These are phyloP conservation scores for Quercus gilva DNA, from an alignment of 306 rosid species.

Conservation along the genomic window DNA sequence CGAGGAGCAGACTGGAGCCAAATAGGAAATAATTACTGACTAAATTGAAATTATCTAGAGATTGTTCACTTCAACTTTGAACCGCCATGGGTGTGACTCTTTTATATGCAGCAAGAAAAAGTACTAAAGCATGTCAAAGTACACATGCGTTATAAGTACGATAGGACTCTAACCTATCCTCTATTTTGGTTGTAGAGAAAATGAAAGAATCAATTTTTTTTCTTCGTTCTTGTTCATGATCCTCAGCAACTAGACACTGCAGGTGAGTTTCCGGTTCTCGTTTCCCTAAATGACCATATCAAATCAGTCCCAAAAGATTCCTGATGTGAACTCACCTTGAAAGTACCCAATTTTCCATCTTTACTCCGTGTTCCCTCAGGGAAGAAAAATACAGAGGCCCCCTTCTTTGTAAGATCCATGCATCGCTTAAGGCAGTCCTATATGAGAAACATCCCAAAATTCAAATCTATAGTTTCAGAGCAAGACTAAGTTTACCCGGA, in stretches of 20 bases:
- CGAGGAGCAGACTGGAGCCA: background rate
- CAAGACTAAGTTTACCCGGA: background rate
- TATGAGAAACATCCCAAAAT: constrained; percentile 23
- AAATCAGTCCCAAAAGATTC: constrained; percentile 19
- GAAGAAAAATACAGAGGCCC: constrained; percentile 89
- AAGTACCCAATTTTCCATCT: constrained; percentile 78
- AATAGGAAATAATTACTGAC: background rate
- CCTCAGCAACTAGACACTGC: background rate
- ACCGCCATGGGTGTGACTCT: background rate
- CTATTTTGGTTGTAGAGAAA: background rate
- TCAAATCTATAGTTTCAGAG: constrained; percentile 11
- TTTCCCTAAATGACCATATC: constrained; percentile 4
- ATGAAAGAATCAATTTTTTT: background rate
- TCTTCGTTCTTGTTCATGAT: background rate
- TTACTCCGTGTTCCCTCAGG: constrained; percentile 95
- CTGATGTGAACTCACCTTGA: constrained; percentile 63
- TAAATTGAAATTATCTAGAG: background rate
- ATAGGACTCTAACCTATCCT: background rate
- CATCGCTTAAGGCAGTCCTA: constrained; percentile 85
- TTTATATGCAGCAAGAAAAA: background rate
- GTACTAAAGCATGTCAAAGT: background rate
- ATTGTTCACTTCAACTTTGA: background rate
- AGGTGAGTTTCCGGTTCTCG: background rate
- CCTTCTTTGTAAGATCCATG: constrained; percentile 75
- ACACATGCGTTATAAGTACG: background rate